Evolutionary conservation across 129 eudicot genomes (phyloP).

Genomic region (Solidago caesia): DNA sequence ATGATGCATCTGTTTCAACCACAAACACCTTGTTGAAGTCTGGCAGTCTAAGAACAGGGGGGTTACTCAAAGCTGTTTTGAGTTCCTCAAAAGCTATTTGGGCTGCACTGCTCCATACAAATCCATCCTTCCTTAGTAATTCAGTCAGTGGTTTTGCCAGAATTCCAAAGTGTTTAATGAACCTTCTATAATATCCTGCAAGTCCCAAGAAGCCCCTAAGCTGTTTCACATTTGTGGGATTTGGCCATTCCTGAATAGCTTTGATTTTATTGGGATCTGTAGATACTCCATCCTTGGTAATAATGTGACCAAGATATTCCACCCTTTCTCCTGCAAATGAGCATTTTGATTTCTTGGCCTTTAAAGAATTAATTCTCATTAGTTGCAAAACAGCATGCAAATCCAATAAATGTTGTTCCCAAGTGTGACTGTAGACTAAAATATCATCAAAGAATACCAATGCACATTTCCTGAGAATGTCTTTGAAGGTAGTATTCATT

Average conservation of each 20-base stretch:
- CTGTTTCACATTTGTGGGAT: neutral
- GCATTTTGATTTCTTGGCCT: neutral
- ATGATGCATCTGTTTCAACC: too few relatives aligned
- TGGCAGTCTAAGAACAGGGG: too few relatives aligned
- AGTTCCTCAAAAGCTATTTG: neutral
- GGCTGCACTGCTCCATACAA: neutral
- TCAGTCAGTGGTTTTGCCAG: too few relatives aligned
- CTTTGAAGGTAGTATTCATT: too few relatives aligned
- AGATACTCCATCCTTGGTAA: neutral
- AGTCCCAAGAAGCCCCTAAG: neutral
- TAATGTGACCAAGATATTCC: too few relatives aligned
- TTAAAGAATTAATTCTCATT: neutral
- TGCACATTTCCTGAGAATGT: too few relatives aligned
- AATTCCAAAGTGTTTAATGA: too few relatives aligned
- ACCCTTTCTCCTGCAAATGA: neutral
- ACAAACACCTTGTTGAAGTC: too few relatives aligned
- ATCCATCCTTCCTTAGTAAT: too few relatives aligned
- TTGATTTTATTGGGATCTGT: neutral
- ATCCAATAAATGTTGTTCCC: too few relatives aligned
- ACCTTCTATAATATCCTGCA: too few relatives aligned
- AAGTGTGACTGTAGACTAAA: neutral
- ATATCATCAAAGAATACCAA: too few relatives aligned
- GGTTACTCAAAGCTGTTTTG: neutral
- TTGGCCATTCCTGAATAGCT: neutral
- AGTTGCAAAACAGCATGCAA: neutral